phyloP scores from a whole-genome alignment of 805 yeast species.

The Metschnikowia arizonensis region DNA sequence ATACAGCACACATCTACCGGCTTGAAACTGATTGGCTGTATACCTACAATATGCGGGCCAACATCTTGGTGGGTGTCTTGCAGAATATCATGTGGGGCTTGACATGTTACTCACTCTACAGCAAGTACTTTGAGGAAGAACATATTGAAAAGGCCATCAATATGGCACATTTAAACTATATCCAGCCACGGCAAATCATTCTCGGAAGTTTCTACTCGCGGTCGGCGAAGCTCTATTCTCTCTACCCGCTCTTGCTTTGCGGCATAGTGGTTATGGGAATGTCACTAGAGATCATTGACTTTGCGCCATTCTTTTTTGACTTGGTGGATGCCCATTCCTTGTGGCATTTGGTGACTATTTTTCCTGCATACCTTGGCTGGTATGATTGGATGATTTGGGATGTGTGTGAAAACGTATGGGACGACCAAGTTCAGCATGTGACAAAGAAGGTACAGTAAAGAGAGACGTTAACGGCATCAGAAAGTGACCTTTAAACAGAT shows the following conservation, averaged over 20 bases:
- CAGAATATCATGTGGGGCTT: slow-evolving; percentile 51
- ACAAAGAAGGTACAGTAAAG: slow-evolving; percentile 12
- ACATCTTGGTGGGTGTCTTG: slow-evolving; percentile 68
- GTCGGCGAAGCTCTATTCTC: slow-evolving; percentile 36
- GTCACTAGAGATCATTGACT: slow-evolving; percentile 89
- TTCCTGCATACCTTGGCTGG: slow-evolving; percentile 44
- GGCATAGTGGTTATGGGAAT: slow-evolving; percentile 61
- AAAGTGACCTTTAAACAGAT: too few species aligned
- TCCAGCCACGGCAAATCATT: slow-evolving; percentile 21
- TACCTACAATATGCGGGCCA: slow-evolving; percentile 90
- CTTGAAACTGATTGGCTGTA: slow-evolving; percentile 77
- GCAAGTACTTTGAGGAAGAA: slow-evolving; percentile 24
- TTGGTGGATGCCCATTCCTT: slow-evolving; percentile 20
- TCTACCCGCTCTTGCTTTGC: slow-evolving; percentile 37
- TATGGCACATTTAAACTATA: slow-evolving; percentile 28
- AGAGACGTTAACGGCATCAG: too few species aligned
- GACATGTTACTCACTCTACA: slow-evolving; percentile 31
- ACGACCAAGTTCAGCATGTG: slow-evolving; percentile 7
- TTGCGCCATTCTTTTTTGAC: slow-evolving; percentile 35
- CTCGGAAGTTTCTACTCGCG: slow-evolving; percentile 31
- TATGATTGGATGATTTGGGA: slow-evolving; percentile 47
- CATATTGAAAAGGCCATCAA: slow-evolving; percentile 11
- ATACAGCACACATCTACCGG: slow-evolving; percentile 60
- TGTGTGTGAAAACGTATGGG: slow-evolving; percentile 28
- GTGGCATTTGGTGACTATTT: slow-evolving; percentile 22